Evolutionary conservation across 2,329 filamentous ascomycete species (phyloP).

Genomic region (Bipolaris gigantea): DNA sequence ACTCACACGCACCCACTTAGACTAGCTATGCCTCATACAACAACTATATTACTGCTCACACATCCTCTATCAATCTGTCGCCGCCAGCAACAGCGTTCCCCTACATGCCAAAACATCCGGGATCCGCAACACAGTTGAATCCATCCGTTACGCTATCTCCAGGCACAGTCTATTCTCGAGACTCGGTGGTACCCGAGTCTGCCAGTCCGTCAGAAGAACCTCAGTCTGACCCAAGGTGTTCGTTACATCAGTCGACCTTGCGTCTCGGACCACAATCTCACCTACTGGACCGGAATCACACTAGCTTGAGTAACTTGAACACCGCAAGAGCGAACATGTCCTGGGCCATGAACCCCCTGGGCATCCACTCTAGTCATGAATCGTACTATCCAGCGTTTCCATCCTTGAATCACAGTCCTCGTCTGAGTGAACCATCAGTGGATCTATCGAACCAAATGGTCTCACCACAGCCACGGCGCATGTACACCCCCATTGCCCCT

Average conservation of each 20-base stretch:
- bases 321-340: slow-evolving; percentile 40
- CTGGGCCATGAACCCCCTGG: slow-evolving; percentile 48
- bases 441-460: slow-evolving; percentile 31
- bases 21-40: slow-evolving; percentile 35
- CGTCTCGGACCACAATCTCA: slow-evolving; percentile 15
- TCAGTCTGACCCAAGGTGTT: slow-evolving; percentile 14
- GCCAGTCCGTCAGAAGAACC: slow-evolving; percentile 26
- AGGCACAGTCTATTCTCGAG: slow-evolving; percentile 33
- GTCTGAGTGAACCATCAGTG: slow-evolving; percentile 38
- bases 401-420: slow-evolving; percentile 32
- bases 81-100: slow-evolving; percentile 25
- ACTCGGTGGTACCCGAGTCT: slow-evolving; percentile 27
- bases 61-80: slow-evolving; percentile 32
- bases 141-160: slow-evolving; percentile 36
- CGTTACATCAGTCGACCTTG: slow-evolving; percentile 15
- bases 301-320: slow-evolving; percentile 50
- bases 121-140: slow-evolving; percentile 23
- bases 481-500: slow-evolving; percentile 50
- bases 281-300: slow-evolving; percentile 41
- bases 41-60: slow-evolving; percentile 39
- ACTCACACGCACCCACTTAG: slow-evolving; percentile 18
- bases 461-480: slow-evolving; percentile 46
- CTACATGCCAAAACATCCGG: slow-evolving; percentile 26
- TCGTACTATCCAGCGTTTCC: slow-evolving; percentile 39
- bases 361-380: slow-evolving; percentile 41